Evolutionary conservation across 2,329 filamentous ascomycete species (phyloP), one percentile per base, ranked within the genome.

Genomic region (Rhexocercosporidium sp.): DNA sequence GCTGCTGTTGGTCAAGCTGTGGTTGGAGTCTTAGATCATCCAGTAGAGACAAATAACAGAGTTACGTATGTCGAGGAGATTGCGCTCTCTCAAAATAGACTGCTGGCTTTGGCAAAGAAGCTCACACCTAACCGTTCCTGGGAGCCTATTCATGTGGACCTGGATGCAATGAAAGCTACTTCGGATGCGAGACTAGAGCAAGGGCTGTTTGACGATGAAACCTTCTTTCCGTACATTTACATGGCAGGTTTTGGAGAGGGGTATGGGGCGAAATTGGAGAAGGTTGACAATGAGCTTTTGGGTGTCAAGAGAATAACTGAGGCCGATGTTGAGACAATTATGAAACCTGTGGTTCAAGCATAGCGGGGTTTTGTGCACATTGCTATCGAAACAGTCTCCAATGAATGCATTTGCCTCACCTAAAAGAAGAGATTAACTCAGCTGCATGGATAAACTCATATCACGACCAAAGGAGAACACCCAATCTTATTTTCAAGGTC

Each of bases 11-110:
- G 76, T 0, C 77, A 82, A 25, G 83, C 81, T 1, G 79, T 89
- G 0, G 81, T 82, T 0, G 83, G 81, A 0, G 77, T 87, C 1
- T 75, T 88, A 1, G 66, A 72, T 7, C 79, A 87, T 59, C 82
- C 80, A 0, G 81, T 83, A 2, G 81, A 85, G 73, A 88, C 86
- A 0, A 82, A 81, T 74, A 88, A 90, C 73, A 78, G 81, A 3
- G 65, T 74, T 2, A 78, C 89, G 2, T 81, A 79, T 66, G 76
- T 86, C 18, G 75, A 83, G 8, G 81, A 82, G 27, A 75, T 80
- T 12, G 75, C 79, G 3, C 75, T 81, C 16, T 81, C 82, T 0
- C 85, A 87, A 74, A 79, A 79, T n/a, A 61, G 79, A 54, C 66
- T 83, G 0, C 53, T 80, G 2, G 75, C 72, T 0, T 68, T 77